Percentiles rank a stretch among this genome's conserved stretches.
Evolutionary conservation across 345 rosid species (phyloP).

Genomic region (Syzygium aromaticum): DNA sequence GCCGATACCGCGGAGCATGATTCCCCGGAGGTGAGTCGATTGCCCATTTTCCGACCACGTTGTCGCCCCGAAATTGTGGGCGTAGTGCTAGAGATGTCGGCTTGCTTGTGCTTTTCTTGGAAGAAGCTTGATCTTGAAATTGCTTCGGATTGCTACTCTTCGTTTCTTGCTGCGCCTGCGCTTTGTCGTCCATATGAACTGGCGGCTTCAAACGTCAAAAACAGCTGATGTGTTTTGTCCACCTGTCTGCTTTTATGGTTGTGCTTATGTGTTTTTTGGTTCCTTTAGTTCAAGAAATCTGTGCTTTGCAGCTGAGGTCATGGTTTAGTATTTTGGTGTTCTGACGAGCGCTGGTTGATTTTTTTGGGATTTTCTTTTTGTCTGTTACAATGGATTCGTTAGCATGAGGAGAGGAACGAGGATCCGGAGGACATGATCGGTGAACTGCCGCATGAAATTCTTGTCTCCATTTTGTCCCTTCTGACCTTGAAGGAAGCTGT

Average conservation of each 20-base stretch:
- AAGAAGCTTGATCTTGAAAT: background rate
- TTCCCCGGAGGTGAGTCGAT: background rate
- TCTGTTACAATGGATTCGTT: background rate
- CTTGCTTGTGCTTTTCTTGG: background rate
- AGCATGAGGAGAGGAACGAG: background rate
- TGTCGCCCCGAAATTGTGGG: background rate
- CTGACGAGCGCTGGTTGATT: background rate
- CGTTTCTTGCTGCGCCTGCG: background rate
- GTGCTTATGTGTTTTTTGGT: background rate
- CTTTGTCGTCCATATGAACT: background rate
- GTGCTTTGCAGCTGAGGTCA: background rate
- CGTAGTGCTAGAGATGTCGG: background rate
- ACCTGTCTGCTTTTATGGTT: background rate
- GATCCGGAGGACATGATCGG: background rate
- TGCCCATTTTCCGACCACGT: background rate
- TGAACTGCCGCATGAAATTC: background rate
- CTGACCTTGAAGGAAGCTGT: constrained; percentile 5
- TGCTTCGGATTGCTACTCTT: background rate
- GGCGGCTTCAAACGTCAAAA: background rate
- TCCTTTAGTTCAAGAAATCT: too few relatives aligned
- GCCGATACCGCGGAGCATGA: background rate
- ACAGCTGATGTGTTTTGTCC: background rate
- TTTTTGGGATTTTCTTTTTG: background rate
- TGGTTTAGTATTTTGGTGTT: background rate
- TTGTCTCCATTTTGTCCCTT: background rate